Conservation (phyloP, 2,329 filamentous ascomycete genomes). For the Verticillium dahliae region DNA sequence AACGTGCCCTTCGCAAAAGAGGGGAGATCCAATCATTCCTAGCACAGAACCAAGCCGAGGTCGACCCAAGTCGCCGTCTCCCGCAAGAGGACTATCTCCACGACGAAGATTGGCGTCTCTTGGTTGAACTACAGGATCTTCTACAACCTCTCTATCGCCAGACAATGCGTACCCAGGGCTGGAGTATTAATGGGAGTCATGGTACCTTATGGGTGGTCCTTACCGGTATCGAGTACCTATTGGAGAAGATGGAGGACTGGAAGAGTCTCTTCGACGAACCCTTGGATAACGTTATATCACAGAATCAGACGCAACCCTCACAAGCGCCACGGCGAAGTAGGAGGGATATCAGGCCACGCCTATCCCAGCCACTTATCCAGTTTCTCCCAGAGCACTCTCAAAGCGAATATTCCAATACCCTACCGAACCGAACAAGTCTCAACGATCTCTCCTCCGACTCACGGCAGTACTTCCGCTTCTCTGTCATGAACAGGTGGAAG, state of each 20-base stretch:
- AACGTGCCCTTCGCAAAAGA: no score
- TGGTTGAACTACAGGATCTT: background rate
- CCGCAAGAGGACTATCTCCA: background rate
- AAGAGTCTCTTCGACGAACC: background rate
- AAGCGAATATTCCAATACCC: background rate
- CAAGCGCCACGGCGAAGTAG: no score
- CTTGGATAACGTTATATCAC: no score
- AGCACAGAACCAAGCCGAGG: no score
- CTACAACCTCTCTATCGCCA: no score
- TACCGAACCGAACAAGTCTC: no score
- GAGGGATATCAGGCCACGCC: no score
- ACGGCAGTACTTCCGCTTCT: background rate
- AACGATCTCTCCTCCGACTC: background rate
- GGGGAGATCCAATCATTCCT: no score
- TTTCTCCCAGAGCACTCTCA: background rate
- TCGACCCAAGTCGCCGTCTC: background rate
- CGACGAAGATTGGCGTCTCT: background rate
- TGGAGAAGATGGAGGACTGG: background rate
- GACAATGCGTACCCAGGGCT: background rate
- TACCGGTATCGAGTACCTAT: background rate
- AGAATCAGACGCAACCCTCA: background rate
- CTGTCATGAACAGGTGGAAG: background rate
- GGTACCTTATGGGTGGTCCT: background rate
- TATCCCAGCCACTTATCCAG: background rate
- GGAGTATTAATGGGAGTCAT: background rate